Percentiles rank a stretch among this genome's conserved stretches.
phyloP scores from a whole-genome alignment of 176 grass and related monocot genomes.

The Aechmea fasciata region DNA sequence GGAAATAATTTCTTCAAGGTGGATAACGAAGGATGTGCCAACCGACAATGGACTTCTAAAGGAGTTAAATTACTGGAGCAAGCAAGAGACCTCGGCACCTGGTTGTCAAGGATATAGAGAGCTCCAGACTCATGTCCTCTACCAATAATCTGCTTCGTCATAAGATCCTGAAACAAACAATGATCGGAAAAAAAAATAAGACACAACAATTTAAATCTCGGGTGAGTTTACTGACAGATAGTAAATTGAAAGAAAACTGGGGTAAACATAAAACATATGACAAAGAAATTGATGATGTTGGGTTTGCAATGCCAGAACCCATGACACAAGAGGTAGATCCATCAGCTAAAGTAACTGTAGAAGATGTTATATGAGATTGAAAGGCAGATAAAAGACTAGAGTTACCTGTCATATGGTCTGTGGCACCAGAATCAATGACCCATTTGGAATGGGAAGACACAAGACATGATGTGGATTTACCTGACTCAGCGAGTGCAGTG shows the following conservation, averaged over 20 bases:
- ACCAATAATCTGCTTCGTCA: conserved; percentile 10
- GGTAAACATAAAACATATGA: neutral
- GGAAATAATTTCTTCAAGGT: neutral
- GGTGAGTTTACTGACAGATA: neutral
- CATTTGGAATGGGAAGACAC: neutral
- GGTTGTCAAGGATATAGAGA: neutral
- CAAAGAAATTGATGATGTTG: neutral
- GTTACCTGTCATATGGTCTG: neutral
- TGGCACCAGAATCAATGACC: neutral
- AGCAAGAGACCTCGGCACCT: neutral
- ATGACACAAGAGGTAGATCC: neutral
- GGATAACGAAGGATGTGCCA: neutral
- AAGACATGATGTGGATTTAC: neutral
- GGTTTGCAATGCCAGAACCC: neutral
- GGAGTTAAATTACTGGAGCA: neutral
- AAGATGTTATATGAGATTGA: neutral
- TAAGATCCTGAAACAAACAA: conserved; percentile 6
- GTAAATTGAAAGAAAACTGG: conserved; percentile 1
- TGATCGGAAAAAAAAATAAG: neutral
- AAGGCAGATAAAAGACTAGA: neutral
- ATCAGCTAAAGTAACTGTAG: neutral
- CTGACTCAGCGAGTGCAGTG: neutral
- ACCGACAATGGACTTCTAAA: neutral
- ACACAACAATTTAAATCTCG: neutral
- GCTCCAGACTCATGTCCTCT: neutral